phyloP scores from a whole-genome alignment of 2,329 filamentous ascomycete species.

The Claviceps digitariae region DNA sequence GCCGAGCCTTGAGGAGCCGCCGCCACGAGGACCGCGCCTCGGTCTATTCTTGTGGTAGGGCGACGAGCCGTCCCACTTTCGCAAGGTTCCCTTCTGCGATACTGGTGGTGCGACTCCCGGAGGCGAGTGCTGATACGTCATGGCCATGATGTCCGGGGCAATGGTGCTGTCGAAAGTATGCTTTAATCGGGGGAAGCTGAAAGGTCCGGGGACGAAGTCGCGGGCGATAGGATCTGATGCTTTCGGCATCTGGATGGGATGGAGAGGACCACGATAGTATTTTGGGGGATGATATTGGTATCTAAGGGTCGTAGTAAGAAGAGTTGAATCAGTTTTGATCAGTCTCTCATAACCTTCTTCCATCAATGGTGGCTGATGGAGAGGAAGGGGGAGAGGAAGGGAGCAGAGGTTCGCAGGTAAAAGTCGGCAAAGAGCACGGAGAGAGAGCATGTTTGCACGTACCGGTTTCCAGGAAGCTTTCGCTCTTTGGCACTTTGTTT shows the following conservation, averaged over 20 bases:
- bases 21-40: constrained; percentile 70
- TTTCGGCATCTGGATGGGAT: constrained; percentile 82
- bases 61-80: constrained; percentile 77
- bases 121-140: constrained; percentile 75
- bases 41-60: constrained; percentile 92
- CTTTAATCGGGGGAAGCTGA: constrained; percentile 72
- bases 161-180: constrained; percentile 85
- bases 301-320: constrained; percentile 33
- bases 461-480: constrained; percentile 35
- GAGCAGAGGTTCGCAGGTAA: not conserved
- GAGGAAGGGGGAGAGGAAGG: too few species aligned
- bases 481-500: constrained; percentile 20
- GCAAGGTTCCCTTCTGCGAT: constrained; percentile 48
- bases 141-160: constrained; percentile 73
- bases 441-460: constrained; percentile 8
- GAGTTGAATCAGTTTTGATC: not conserved
- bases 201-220: constrained; percentile 80
- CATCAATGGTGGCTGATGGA: not conserved
- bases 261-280: constrained; percentile 85
- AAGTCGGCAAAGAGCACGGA: constrained; percentile 22
- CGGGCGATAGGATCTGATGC: constrained; percentile 78
- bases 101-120: constrained; percentile 52
- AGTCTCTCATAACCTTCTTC: not conserved
- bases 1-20: constrained; percentile 47
- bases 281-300: constrained; percentile 93